These are phyloP conservation scores for Hyphodiscus sp. DNA, from an alignment of 2,329 filamentous ascomycete species.

Conservation along the genomic window DNA sequence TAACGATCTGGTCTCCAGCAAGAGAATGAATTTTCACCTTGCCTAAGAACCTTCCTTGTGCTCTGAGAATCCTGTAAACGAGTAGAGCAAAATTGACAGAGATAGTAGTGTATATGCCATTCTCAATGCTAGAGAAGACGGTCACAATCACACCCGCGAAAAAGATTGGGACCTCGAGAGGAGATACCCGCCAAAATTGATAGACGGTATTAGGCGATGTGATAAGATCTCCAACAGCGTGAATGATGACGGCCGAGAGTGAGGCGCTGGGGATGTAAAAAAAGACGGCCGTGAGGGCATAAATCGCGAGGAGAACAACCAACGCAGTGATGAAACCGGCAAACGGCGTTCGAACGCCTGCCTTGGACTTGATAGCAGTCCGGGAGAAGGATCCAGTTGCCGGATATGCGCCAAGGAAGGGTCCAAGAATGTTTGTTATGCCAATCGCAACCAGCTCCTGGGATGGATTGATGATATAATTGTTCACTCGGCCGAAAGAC, in stretches of 20 bases:
- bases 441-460: constrained; percentile 95
- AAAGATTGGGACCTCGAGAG: constrained; percentile 86
- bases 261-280: constrained; percentile 84
- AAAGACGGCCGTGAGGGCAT: constrained; percentile 81
- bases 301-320: constrained; percentile 84
- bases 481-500: constrained; percentile 91
- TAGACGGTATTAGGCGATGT: constrained; percentile 87
- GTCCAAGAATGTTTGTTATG: constrained; percentile 80
- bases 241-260: constrained; percentile 86
- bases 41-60: constrained; percentile 78
- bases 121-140: constrained; percentile 81
- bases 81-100: constrained; percentile 69
- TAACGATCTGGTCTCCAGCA: constrained; percentile 65
- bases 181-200: constrained; percentile 91
- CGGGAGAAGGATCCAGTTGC: constrained; percentile 94
- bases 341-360: constrained; percentile 85
- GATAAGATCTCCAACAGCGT: constrained; percentile 88
- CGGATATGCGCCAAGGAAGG: constrained; percentile 87
- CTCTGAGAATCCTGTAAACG: constrained; percentile 76
- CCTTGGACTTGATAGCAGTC: constrained; percentile 95
- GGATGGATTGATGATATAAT: constrained; percentile 91
- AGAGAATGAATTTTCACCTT: constrained; percentile 79
- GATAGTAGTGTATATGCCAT: constrained; percentile 87
- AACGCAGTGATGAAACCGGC: constrained; percentile 82
- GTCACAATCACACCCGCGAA: constrained; percentile 88